phyloP scores from a whole-genome alignment of 2,329 filamentous ascomycete genomes.

The Lachnellula occidentalis region DNA sequence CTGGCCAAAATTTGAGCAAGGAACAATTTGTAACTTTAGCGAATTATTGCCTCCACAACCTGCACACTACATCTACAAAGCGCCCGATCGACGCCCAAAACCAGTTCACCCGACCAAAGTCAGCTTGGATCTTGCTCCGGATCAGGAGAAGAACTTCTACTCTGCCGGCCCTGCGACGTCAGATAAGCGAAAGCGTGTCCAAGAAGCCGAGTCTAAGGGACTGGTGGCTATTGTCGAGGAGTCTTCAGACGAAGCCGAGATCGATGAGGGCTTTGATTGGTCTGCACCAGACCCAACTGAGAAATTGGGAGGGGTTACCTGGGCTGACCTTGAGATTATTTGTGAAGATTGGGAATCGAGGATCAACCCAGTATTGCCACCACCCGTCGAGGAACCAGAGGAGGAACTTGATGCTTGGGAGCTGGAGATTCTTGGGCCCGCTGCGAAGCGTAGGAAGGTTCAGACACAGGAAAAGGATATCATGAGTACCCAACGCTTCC shows the following conservation, averaged over 20 bases:
- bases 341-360: slow-evolving; percentile 80
- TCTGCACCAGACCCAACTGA: slow-evolving; percentile 51
- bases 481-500: slow-evolving; percentile 52
- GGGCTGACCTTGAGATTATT: slow-evolving; percentile 77
- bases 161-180: slow-evolving; percentile 56
- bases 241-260: slow-evolving; percentile 34
- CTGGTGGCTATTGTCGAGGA: slow-evolving; percentile 40
- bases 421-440: slow-evolving; percentile 45
- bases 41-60: slow-evolving; percentile 77
- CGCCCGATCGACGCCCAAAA: slow-evolving; percentile 73
- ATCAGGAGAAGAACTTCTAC: slow-evolving; percentile 81
- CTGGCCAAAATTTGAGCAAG: slow-evolving; percentile 75
- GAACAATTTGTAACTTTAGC: slow-evolving; percentile 71
- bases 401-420: slow-evolving; percentile 55
- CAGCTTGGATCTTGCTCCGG: slow-evolving; percentile 75
- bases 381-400: slow-evolving; percentile 16
- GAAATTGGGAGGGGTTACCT: slow-evolving; percentile 65
- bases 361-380: slow-evolving; percentile 37
- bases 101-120: slow-evolving; percentile 81
- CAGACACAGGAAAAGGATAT: slow-evolving; percentile 50
- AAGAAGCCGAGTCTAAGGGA: slow-evolving; percentile 45
- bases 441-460: slow-evolving; percentile 63
- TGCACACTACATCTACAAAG: slow-evolving; percentile 72
- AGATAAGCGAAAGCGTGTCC: slow-evolving; percentile 50
- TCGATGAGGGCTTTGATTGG: slow-evolving; percentile 46